Evolutionary conservation across 176 grass and related monocot species (phyloP).

Genomic region (Oryza meridionalis): DNA sequence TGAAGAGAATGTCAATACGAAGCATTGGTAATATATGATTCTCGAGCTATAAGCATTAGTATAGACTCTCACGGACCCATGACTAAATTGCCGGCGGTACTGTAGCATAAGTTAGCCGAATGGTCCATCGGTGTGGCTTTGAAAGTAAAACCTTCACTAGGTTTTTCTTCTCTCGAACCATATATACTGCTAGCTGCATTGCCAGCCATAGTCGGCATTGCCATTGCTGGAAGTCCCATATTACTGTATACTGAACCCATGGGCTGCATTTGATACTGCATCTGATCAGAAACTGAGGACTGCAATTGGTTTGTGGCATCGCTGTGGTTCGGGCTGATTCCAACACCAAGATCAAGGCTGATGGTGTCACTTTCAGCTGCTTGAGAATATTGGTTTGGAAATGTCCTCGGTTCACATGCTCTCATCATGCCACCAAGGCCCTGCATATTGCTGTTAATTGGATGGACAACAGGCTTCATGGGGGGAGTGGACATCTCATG

Average conservation of each 20-base stretch:
- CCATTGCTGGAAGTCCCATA: slow-evolving; percentile 51
- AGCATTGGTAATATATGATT: slow-evolving; percentile 41
- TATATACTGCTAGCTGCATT: slow-evolving; percentile 49
- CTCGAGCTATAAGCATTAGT: slow-evolving; percentile 31
- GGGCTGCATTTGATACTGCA: slow-evolving; percentile 74
- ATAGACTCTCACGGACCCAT: slow-evolving; percentile 64
- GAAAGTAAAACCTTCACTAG: slow-evolving; percentile 80
- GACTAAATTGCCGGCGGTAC: slow-evolving; percentile 80
- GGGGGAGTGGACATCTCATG: slow-evolving; percentile 55
- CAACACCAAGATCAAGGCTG: slow-evolving; percentile 94
- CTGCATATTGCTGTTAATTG: slow-evolving; percentile 47
- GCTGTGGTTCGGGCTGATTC: slow-evolving; percentile 75
- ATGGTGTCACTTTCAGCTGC: slow-evolving; percentile 60
- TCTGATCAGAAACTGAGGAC: slow-evolving; percentile 39
- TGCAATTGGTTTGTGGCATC: slow-evolving; percentile 53
- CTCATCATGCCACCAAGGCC: slow-evolving; percentile 68
- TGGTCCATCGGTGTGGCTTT: slow-evolving; percentile 68
- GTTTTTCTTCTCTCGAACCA: slow-evolving; percentile 60
- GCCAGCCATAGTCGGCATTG: slow-evolving; percentile 49
- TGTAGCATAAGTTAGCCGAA: slow-evolving; percentile 89
- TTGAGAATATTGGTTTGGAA: slow-evolving; percentile 63
- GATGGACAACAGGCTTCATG: slow-evolving; percentile 47
- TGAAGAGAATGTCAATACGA: slow-evolving; percentile 29
- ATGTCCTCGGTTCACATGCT: slow-evolving; percentile 51
- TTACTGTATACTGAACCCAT: slow-evolving; percentile 49